These are phyloP conservation scores for Solanum verrucosum DNA, from an alignment of 257 asterid genomes.

Conservation along the genomic window DNA sequence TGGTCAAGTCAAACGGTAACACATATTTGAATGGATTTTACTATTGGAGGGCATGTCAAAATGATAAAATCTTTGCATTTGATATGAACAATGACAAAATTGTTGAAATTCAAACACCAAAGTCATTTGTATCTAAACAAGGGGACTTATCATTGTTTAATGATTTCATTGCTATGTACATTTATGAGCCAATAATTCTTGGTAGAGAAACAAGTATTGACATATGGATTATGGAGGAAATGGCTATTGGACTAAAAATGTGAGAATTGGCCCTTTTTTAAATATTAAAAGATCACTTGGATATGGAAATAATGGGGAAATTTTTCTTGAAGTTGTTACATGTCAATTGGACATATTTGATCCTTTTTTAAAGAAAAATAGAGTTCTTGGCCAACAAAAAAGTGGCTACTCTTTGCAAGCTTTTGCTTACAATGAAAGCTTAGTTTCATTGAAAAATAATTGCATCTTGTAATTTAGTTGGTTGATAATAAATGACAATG, in stretches of 20 bases:
- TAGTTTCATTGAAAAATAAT: not conserved
- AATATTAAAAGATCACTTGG: constrained; percentile 34
- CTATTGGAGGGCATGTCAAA: constrained; percentile 28
- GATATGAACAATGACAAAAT: constrained; percentile 27
- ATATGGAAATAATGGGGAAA: constrained; percentile 27
- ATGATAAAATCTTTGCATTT: constrained; percentile 20
- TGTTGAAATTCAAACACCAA: constrained; percentile 19
- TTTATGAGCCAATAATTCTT: constrained; percentile 11
- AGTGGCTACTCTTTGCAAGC: not conserved
- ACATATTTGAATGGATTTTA: constrained; percentile 36
- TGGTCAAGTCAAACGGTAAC: constrained; percentile 20
- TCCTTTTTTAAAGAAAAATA: not conserved
- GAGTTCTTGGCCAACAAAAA: not conserved
- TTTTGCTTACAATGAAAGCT: not conserved
- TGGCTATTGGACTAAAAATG: constrained; percentile 24
- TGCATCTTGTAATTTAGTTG: not conserved
- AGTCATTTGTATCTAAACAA: constrained; percentile 7
- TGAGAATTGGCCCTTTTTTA: constrained; percentile 19
- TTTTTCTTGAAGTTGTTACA: constrained; percentile 19
- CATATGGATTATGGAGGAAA: constrained; percentile 31
- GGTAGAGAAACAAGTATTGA: constrained; percentile 12
- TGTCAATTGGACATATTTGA: not conserved
- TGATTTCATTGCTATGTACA: constrained; percentile 24
- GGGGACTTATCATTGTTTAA: constrained; percentile 27
- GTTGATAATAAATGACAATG: not conserved